Percentiles rank a stretch among this genome's conserved stretches.
Conservation (phyloP, 495 filamentous ascomycete species). For the Corynascus novoguineensis region DNA sequence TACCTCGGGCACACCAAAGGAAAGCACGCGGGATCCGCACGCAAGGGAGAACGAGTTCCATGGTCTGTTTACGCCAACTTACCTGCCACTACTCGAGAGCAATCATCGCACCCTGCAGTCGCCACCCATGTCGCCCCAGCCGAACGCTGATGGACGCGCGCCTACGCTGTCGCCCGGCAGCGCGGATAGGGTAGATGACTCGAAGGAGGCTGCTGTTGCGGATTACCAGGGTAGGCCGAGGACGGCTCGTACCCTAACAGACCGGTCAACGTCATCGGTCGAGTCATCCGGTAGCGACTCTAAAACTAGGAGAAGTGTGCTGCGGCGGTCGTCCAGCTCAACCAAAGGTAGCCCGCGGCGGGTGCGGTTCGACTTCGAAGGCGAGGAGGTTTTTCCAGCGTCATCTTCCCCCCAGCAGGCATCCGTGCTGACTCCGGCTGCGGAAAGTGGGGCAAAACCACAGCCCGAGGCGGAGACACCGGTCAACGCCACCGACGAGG, state of each 20-base stretch:
- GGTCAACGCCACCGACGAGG: constrained; percentile 13
- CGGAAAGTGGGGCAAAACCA: constrained; percentile 17
- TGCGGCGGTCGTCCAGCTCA: constrained; percentile 45
- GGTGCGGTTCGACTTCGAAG: constrained; percentile 50
- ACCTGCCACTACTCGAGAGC: constrained; percentile 53
- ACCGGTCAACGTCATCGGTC: constrained; percentile 37
- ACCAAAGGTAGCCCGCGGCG: constrained; percentile 46
- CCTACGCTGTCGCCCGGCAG: constrained; percentile 19
- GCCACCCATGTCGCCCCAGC: constrained; percentile 22
- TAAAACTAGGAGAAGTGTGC: constrained; percentile 41
- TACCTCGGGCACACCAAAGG: constrained; percentile 32
- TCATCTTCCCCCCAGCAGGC: constrained; percentile 42
- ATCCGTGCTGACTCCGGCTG: constrained; percentile 2
- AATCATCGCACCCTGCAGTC: constrained; percentile 29
- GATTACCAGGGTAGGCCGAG: constrained; percentile 9
- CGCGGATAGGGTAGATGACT: constrained; percentile 27
- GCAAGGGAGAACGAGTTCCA: constrained; percentile 54
- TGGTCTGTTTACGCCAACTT: constrained; percentile 55
- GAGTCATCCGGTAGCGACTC: constrained; percentile 40
- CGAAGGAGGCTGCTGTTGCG: constrained; percentile 15
- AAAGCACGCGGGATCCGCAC: constrained; percentile 39
- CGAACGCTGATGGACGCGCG: constrained; percentile 11
- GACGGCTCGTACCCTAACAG: constrained; percentile 26
- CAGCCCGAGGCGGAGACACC: constrained; percentile 21
- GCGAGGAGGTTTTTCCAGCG: constrained; percentile 45